These are phyloP conservation scores for Clohesyomyces aquaticus DNA, from an alignment of 495 filamentous ascomycete genomes.

Conservation along the genomic window DNA sequence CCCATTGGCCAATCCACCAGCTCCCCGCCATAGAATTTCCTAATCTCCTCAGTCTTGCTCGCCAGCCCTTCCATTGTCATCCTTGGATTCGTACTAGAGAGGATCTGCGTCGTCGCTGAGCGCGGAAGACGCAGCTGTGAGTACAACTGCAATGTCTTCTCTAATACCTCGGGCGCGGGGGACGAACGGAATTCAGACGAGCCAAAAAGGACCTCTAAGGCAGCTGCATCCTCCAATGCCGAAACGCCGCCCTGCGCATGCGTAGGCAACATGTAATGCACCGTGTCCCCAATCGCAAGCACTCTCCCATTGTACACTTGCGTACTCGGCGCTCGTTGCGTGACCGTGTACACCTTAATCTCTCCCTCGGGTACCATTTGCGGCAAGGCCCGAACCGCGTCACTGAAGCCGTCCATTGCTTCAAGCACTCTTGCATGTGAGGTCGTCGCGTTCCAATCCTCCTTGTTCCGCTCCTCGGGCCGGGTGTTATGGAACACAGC, in stretches of 20 bases:
- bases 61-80: slow-evolving; percentile 13
- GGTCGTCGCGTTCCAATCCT: slow-evolving; percentile 21
- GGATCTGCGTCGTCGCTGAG: slow-evolving; percentile 28
- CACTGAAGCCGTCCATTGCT: slow-evolving; percentile 6
- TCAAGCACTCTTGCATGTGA: slow-evolving; percentile 11
- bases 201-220: slow-evolving; percentile 37
- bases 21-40: slow-evolving; percentile 16
- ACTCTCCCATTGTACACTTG: slow-evolving; percentile 50
- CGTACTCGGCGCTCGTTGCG: slow-evolving; percentile 13
- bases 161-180: neutral
- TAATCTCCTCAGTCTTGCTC: slow-evolving; percentile 2
- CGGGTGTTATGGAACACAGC: slow-evolving; percentile 30
- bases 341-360: slow-evolving; percentile 28
- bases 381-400: slow-evolving; percentile 4
- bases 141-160: slow-evolving; percentile 12
- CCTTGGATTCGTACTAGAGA: slow-evolving; percentile 15
- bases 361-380: slow-evolving; percentile 1
- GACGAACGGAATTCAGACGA: neutral
- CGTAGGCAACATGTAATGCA: slow-evolving; percentile 47
- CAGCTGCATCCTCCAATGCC: slow-evolving; percentile 40
- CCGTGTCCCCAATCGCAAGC: slow-evolving; percentile 55
- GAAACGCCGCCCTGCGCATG: slow-evolving; percentile 30
- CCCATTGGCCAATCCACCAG: slow-evolving; percentile 13
- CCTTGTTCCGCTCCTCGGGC: slow-evolving; percentile 12
- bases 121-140: slow-evolving; percentile 31